Evolutionary conservation across 177 flowering plant genomes (phyloP), one percentile per base, ranked within the genome.

Genomic region (Telopea speciosissima): DNA sequence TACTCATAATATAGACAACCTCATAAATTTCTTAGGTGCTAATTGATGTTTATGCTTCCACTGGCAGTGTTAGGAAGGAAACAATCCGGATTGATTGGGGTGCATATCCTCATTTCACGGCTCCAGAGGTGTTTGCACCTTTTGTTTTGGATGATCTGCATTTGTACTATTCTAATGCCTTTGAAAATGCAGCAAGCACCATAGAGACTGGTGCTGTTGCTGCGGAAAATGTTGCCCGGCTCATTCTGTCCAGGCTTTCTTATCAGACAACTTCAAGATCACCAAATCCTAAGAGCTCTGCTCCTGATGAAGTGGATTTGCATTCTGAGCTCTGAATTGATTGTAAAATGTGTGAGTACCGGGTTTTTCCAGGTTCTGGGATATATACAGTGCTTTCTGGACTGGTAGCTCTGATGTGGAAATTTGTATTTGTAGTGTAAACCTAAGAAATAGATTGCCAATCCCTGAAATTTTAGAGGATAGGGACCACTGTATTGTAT

Each of bases 131-230:
- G 31, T 96, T 89, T 78, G 93, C 99, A 22, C 94, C 96, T 42
- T 83, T 93, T 74, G 65, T 91, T 24, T 82, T 96, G 84, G 99
- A 96, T 68, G 86, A 79, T 58, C 65, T 33, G 24, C 95, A 93
- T 80, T 70, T 96, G 76, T 96, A 93, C 81, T 96, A 96, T 68
- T 79, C 89, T 33, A 91, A 96, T 78, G 90, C 98, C 40, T 96
- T 96, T 78, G 98, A 93, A 82, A 96, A 87, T 73, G 97, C 93
- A 11, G 98, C 98, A 10, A 96, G 99, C 76, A 86, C 98, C 63
- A 96, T 96, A 84, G 99, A 96, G 85, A 96, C 98, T 7, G 84
- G 93, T 68, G 89, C 95, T 68, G 97, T 91, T 68, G 85, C 99
- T 2, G 98, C 93, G 3, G 98, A 96, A 81, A 96, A 96, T 70